Conservation (phyloP, 306 rosid species). For the Glycine tomentella region DNA sequence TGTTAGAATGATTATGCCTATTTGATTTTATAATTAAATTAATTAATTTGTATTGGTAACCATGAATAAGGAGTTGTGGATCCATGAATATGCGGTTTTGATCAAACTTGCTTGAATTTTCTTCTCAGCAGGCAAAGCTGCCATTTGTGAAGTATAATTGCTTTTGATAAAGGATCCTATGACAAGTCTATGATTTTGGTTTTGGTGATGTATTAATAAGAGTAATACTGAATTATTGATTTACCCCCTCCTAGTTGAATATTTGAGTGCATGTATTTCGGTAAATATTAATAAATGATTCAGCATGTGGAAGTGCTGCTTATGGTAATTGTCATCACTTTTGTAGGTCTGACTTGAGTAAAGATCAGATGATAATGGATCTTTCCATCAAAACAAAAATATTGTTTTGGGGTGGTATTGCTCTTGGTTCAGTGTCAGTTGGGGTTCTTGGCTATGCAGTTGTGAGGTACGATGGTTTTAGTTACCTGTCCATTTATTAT, state of each 20-base stretch:
- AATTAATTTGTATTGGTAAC: slow-evolving; percentile 6
- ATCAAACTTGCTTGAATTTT: neutral
- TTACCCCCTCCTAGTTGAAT: neutral
- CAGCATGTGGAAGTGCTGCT: slow-evolving; percentile 27
- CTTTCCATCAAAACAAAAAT: slow-evolving; percentile 61
- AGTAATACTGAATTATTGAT: slow-evolving; percentile 7
- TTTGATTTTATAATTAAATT: neutral
- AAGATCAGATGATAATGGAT: slow-evolving; percentile 83
- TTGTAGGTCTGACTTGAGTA: slow-evolving; percentile 78
- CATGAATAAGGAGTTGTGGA: slow-evolving; percentile 21
- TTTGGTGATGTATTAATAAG: neutral
- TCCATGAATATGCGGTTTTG: slow-evolving; percentile 19
- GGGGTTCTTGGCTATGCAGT: slow-evolving; percentile 81
- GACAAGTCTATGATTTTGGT: neutral
- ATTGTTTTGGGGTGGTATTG: slow-evolving; percentile 69
- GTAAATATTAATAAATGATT: slow-evolving; percentile 9
- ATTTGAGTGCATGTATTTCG: slow-evolving; percentile 6
- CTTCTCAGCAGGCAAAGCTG: neutral
- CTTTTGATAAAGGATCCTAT: slow-evolving; percentile 7
- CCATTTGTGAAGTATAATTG: neutral
- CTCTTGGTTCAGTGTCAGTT: slow-evolving; percentile 75
- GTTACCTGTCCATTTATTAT: slow-evolving; percentile 14
- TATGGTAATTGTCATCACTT: slow-evolving; percentile 35
- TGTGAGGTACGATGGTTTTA: slow-evolving; percentile 59
- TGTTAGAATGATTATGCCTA: slow-evolving; percentile 1